Base-by-base conservation (phyloP, 805 yeast genomes). In the Lipomyces chichibuensis region DNA sequence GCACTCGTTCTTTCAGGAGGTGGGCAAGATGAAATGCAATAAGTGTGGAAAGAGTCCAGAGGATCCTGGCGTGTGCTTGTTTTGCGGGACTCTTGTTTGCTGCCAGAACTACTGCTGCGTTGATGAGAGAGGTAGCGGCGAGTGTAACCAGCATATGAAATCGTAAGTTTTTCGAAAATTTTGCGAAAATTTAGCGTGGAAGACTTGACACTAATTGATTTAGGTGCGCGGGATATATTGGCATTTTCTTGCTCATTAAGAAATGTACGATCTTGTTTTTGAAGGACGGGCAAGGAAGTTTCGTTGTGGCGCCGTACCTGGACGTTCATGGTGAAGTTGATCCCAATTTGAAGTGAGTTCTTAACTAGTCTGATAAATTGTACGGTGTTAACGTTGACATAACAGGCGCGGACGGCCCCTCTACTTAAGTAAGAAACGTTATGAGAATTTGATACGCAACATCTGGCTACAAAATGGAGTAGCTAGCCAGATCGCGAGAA, bases 311-410 rank as follows among this genome's bases (percentile, higher is more conserved):
- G 2, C 98, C 98, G 0, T 94, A 88, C 75, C 78, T 91, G 46
- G 97, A 93, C 75, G 83, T 83, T 46, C 96, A 92, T 76, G 98
- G 98, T 0, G 98, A 93, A 74, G 77, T 87, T 17, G 92, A 93
- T 60, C 88, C 87, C 55, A 93, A 88, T 61, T 81, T 86, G 70
- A 89, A 72, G 72, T 69, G 65, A 53, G 74, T 63, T 3, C 53
- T 39, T 14, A 11, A 20, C 17, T 6, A 27, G 17, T 52, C 13
- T 37, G 6, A 9, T 35, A 17, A 9, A 9, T 32, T 46, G 33
- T 14, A 11, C 27, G 43, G 9, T 17, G 20, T 7, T 52, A n/a
- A 61, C 51, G 27, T 33, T 57, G 60, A 57, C 49, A 7, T 52
- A 37, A 20, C 27, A 86, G 78, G 65, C 86, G 87, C 59, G 88